These are phyloP conservation scores for Tylopilus intermedius DNA, from an alignment of 768 basidiomycete species.

Conservation along the genomic window DNA sequence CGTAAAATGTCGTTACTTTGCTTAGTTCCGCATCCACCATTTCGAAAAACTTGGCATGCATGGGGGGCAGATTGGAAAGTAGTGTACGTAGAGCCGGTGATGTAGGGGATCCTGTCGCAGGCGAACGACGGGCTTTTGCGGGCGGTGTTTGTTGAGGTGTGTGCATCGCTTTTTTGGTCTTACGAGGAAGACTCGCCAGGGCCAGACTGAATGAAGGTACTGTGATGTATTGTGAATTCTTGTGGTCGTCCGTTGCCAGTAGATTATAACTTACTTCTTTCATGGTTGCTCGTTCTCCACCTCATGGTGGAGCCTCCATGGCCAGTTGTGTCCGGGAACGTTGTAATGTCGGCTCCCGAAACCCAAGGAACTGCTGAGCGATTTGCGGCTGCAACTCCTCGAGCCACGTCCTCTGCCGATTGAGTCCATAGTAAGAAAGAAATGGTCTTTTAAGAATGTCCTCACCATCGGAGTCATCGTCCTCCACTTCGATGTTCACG, in stretches of 20 bases:
- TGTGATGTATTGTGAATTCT: neutral
- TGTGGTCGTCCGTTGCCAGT: neutral
- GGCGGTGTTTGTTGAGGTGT: conserved; percentile 1
- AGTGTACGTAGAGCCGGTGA: conserved; percentile 42
- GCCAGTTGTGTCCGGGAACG: neutral
- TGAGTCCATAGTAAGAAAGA: neutral
- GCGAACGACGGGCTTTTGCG: neutral
- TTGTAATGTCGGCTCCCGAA: neutral
- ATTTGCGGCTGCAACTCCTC: neutral
- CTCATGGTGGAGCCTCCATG: neutral
- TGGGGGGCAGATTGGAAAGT: conserved; percentile 50
- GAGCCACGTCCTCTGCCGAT: conserved; percentile 6
- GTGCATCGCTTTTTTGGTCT: neutral
- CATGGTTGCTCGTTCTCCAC: neutral
- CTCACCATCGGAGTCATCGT: conserved; percentile 9
- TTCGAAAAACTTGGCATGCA: conserved; percentile 70
- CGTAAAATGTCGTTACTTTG: conserved; percentile 83
- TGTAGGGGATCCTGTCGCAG: conserved; percentile 14
- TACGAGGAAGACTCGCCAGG: conserved; percentile 5
- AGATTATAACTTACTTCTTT: conserved; percentile 11
- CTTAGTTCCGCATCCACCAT: conserved; percentile 73
- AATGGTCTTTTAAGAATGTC: neutral
- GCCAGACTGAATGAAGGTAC: conserved; percentile 14
- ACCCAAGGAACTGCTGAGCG: neutral
- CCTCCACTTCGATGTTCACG: neutral